Percentiles rank a stretch among this genome's conserved stretches.
Evolutionary conservation across 2,329 filamentous ascomycete species (phyloP).

Genomic region (Paracoccidioides brasiliensis): DNA sequence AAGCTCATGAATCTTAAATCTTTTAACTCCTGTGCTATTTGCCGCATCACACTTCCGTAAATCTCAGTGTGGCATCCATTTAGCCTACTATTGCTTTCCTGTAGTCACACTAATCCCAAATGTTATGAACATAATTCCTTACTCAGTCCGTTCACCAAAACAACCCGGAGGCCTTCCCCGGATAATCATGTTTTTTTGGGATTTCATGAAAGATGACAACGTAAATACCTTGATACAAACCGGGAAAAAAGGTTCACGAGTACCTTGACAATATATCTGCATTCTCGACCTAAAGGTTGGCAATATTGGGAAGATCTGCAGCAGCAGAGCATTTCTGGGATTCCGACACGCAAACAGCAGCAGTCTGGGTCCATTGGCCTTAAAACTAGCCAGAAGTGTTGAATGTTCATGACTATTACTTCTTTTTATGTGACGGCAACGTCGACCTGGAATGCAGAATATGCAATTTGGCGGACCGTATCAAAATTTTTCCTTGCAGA

Average conservation of each 20-base stretch:
- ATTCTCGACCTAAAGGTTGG: neutral
- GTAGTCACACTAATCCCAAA: neutral
- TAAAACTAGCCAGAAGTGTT: neutral
- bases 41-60: neutral
- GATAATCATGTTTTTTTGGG: neutral
- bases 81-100: neutral
- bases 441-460: neutral
- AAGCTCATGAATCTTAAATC: too few species aligned
- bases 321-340: too few species aligned
- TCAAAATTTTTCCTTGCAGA: neutral
- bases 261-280: neutral
- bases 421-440: neutral
- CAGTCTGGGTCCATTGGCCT: too few species aligned
- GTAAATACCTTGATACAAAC: neutral
- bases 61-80: neutral
- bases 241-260: neutral
- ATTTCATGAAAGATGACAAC: neutral
- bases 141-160: neutral
- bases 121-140: neutral
- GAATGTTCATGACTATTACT: neutral
- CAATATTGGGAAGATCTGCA: neutral
- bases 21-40: too few species aligned
- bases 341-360: too few species aligned
- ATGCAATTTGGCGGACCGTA: neutral
- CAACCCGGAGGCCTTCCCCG: neutral